A percentile compares a stretch with the other conserved stretches of the same genome.
phyloP scores from a whole-genome alignment of 352 stramenopile species.

The Pythium chondricola region DNA sequence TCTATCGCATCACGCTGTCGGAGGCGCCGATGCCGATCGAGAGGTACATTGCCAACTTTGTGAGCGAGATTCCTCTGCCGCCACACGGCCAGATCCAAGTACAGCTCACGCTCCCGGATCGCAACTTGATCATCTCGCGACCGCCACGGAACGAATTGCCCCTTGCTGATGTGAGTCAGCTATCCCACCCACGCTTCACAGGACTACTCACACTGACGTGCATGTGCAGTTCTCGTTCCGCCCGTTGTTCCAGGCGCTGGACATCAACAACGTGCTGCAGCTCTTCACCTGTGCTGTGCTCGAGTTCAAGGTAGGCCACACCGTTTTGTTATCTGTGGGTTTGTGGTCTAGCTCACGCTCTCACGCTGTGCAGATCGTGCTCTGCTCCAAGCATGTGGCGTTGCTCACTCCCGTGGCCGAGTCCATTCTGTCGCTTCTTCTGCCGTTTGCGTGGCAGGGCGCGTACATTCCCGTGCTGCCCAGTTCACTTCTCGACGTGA shows the following conservation, averaged over 20 bases:
- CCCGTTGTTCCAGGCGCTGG: slow-evolving; percentile 89
- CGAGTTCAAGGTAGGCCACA: slow-evolving; percentile 71
- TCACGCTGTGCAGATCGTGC: slow-evolving; percentile 88
- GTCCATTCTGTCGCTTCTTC: slow-evolving; percentile 86
- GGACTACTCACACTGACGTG: background rate
- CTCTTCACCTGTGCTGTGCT: slow-evolving; percentile 88
- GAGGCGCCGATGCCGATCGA: slow-evolving; percentile 93
- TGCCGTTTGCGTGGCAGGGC: slow-evolving; percentile 94
- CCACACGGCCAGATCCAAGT: slow-evolving; percentile 90
- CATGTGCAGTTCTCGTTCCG: slow-evolving; percentile 85
- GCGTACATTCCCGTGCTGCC: slow-evolving; percentile 93
- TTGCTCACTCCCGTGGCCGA: slow-evolving; percentile 90
- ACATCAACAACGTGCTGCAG: slow-evolving; percentile 88
- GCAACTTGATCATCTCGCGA: slow-evolving; percentile 79
- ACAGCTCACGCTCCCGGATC: slow-evolving; percentile 80
- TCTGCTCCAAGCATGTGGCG: slow-evolving; percentile 88
- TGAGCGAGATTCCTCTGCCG: slow-evolving; percentile 93
- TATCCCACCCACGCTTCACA: background rate
- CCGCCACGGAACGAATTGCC: slow-evolving; percentile 90
- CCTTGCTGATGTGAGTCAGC: slow-evolving; percentile 77
- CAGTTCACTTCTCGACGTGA: slow-evolving; percentile 87
- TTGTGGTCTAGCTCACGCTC: too few species aligned
- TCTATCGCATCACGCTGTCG: slow-evolving; percentile 76
- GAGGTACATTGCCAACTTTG: slow-evolving; percentile 96
- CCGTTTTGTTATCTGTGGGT: background rate